Evolutionary conservation across 495 filamentous ascomycete species (phyloP), one percentile per base, ranked within the genome.

Genomic region (Hypoxylon crocopeplum): DNA sequence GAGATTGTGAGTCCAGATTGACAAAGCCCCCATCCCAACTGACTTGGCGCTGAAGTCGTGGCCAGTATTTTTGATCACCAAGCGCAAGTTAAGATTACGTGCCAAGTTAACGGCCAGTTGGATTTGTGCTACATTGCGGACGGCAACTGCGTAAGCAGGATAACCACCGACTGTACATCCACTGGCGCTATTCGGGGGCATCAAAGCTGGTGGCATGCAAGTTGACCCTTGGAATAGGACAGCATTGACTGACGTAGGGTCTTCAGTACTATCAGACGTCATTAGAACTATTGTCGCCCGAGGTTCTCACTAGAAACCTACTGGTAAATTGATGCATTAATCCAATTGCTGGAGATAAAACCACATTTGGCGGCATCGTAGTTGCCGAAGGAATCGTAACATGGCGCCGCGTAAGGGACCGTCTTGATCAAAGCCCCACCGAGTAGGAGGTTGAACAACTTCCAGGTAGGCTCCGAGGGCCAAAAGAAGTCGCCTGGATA

Each of bases 41-140:
- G 78, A 79, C 56, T 82, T 75, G 20, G 79, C 83, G 19, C 66
- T 72, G 47, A 81, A 79, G 63, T 85, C 82, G 55, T 85, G 78
- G 8, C 79, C 79, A 10, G 76, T 80, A 46, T 80, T 81, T 68
- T 86, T 86, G 51, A 90, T 76, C 0, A 86, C 81, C 13, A 91
- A 65, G 11, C 87, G 77, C 3, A 90, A 50, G 29, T 83, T 82
- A 1, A 71, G 50, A 17, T 86, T 82, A 4, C 81, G 76, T 0
- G 86, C 87, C 69, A 88, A 86, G 66, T 84, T 84, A 7, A 91
- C 70, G 1, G 84, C 81, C 3, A 82, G 73, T 60, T 85, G 82
- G 24, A 89, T 76, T 42, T 90, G 80, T 7, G 73, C 69, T 0
- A 80, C 77, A 15, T 64, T 80, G 27, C 69, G 79, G 7, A 77